phyloP scores from a whole-genome alignment of 768 basidiomycete genomes.

The Steccherinum ochraceum region DNA sequence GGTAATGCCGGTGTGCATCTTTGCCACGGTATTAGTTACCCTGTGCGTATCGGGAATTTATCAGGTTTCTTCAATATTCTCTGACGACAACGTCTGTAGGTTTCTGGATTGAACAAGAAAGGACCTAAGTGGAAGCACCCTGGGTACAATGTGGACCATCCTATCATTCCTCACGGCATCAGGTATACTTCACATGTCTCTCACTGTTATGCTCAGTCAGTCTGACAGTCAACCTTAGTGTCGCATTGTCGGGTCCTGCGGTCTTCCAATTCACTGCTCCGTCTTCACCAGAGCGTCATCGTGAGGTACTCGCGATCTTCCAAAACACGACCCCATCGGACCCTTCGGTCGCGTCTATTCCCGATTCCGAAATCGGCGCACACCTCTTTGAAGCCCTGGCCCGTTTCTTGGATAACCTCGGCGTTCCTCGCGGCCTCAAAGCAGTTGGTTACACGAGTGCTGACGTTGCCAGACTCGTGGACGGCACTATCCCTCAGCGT shows the following conservation, averaged over 20 bases:
- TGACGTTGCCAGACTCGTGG: slow-evolving; percentile 72
- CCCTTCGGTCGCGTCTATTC: slow-evolving; percentile 63
- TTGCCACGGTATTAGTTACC: slow-evolving; percentile 87
- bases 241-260: slow-evolving; percentile 86
- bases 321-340: slow-evolving; percentile 56
- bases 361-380: slow-evolving; percentile 73
- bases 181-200: slow-evolving; percentile 39
- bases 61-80: neutral
- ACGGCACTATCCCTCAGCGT: slow-evolving; percentile 89
- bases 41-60: slow-evolving; percentile 42
- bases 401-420: slow-evolving; percentile 77
- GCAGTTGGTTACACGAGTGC: slow-evolving; percentile 68
- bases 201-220: neutral
- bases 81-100: slow-evolving; percentile 34
- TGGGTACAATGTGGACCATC: slow-evolving; percentile 78
- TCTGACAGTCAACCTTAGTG: slow-evolving; percentile 38
- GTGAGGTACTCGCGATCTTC: slow-evolving; percentile 85
- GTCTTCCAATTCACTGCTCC: slow-evolving; percentile 97
- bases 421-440: slow-evolving; percentile 80
- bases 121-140: slow-evolving; percentile 90
- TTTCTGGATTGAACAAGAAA: slow-evolving; percentile 91
- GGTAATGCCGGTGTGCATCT: slow-evolving; percentile 91
- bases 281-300: slow-evolving; percentile 86
- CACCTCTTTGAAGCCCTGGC: slow-evolving; percentile 84
- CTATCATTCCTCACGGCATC: slow-evolving; percentile 92